Percentiles rank a stretch among this genome's conserved stretches.
These are phyloP conservation scores for Boletus coccyginus DNA, from an alignment of 768 basidiomycete species.

Conservation along the genomic window DNA sequence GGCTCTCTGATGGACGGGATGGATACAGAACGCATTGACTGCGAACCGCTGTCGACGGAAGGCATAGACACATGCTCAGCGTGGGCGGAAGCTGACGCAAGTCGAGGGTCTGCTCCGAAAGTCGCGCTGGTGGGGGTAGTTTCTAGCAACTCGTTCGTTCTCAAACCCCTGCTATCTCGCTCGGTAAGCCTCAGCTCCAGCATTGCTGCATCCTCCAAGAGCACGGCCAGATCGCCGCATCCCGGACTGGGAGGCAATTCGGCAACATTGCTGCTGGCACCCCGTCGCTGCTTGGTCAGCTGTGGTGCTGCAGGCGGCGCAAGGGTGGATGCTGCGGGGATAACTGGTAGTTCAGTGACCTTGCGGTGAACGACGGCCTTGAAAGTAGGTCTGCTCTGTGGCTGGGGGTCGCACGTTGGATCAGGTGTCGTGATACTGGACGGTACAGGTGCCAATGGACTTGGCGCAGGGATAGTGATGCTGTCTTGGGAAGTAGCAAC, in stretches of 20 bases:
- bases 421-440: constrained; percentile 11
- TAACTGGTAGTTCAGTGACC: constrained; percentile 37
- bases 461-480: not conserved
- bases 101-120: constrained; percentile 22
- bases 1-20: constrained; percentile 32
- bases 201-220: constrained; percentile 57
- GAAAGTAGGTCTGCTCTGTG: constrained; percentile 36
- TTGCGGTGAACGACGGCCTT: constrained; percentile 59
- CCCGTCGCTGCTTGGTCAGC: constrained; percentile 26
- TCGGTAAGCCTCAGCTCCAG: constrained; percentile 52
- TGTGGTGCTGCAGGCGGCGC: constrained; percentile 28
- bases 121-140: constrained; percentile 26
- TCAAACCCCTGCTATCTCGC: constrained; percentile 33
- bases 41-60: constrained; percentile 20
- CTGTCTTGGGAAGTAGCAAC: not conserved
- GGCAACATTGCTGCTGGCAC: constrained; percentile 15
- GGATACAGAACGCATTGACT: constrained; percentile 28
- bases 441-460: not conserved
- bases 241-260: constrained; percentile 47
- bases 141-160: constrained; percentile 6
- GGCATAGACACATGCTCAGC: constrained; percentile 15
- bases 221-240: constrained; percentile 48
- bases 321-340: constrained; percentile 16
- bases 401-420: not conserved
- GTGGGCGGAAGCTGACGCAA: constrained; percentile 21